Conservation (phyloP, 2,329 filamentous ascomycete species). For the Cladosporium halotolerans region DNA sequence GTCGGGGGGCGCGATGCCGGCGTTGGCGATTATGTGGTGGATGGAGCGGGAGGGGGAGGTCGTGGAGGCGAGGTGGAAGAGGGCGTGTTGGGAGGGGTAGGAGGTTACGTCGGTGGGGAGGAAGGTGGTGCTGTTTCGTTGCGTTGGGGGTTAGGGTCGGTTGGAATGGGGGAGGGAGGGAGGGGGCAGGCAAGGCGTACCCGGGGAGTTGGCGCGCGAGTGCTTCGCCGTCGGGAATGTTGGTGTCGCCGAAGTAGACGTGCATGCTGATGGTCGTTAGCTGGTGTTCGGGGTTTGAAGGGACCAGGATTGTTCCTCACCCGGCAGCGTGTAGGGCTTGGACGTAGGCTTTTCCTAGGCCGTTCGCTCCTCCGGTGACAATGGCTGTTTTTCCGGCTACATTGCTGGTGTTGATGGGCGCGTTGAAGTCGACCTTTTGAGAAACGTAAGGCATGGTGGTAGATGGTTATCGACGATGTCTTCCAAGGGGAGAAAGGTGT, state of each 20-base stretch:
- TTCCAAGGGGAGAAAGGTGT: too few relatives aligned
- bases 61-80: slow-evolving; percentile 15
- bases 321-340: slow-evolving; percentile 21
- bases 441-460: neutral
- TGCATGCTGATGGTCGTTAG: slow-evolving; percentile 13
- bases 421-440: slow-evolving; percentile 13
- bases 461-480: too few relatives aligned
- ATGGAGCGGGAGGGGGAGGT: slow-evolving; percentile 15
- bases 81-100: slow-evolving; percentile 17
- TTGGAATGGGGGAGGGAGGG: too few relatives aligned
- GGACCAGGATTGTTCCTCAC: slow-evolving; percentile 14
- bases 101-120: slow-evolving; percentile 19
- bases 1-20: slow-evolving; percentile 13
- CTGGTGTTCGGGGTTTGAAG: neutral
- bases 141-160: too few relatives aligned
- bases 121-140: slow-evolving; percentile 13
- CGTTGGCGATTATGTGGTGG: slow-evolving; percentile 16
- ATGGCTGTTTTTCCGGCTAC: slow-evolving; percentile 40
- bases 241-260: slow-evolving; percentile 25
- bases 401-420: slow-evolving; percentile 14
- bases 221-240: slow-evolving; percentile 19
- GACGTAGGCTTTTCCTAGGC: slow-evolving; percentile 28
- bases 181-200: slow-evolving; percentile 11
- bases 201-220: slow-evolving; percentile 17
- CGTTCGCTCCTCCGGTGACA: slow-evolving; percentile 39